Percentiles rank a stretch among this genome's conserved stretches.
phyloP scores from a whole-genome alignment of 1,139 yeast species.

The Wickerhamomyces sp. region DNA sequence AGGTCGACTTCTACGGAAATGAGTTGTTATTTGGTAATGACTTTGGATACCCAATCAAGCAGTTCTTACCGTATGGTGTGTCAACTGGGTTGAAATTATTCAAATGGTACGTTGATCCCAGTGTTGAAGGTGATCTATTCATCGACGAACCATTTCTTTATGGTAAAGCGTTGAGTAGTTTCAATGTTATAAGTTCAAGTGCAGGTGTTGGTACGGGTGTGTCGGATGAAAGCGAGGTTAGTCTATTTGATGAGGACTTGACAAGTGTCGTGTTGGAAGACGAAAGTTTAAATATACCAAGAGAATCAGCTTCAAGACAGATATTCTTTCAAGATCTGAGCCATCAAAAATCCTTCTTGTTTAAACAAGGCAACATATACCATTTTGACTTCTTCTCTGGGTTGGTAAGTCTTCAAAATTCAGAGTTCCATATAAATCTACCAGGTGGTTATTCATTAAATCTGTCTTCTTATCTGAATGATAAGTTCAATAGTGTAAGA shows the following conservation, averaged over 20 bases:
- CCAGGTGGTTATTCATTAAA: constrained; percentile 40
- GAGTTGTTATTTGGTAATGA: constrained; percentile 65
- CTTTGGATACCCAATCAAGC: constrained; percentile 53
- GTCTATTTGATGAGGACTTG: constrained; percentile 7
- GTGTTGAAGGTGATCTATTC: constrained; percentile 60
- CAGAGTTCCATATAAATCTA: constrained; percentile 33
- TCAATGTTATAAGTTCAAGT: constrained; percentile 32
- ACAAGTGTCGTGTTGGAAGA: constrained; percentile 2
- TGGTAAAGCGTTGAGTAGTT: constrained; percentile 56
- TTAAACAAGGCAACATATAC: constrained; percentile 28
- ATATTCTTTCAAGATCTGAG: constrained; percentile 26
- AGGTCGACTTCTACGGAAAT: constrained; percentile 35
- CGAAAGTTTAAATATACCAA: constrained; percentile 14
- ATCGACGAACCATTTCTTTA: constrained; percentile 56
- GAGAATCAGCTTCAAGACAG: constrained; percentile 24
- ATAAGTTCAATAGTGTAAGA: constrained; percentile 19
- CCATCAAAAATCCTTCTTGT: constrained; percentile 27
- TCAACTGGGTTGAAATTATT: constrained; percentile 44
- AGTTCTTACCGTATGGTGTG: constrained; percentile 58
- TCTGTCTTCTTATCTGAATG: constrained; percentile 35
- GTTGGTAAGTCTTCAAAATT: constrained; percentile 34
- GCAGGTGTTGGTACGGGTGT: not conserved
- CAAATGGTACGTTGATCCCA: constrained; percentile 46
- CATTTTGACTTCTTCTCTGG: constrained; percentile 41
- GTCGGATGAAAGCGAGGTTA: constrained; percentile 1